Evolutionary conservation across 805 yeast genomes (phyloP).

Genomic region (Wickerhamiella parazyma): DNA sequence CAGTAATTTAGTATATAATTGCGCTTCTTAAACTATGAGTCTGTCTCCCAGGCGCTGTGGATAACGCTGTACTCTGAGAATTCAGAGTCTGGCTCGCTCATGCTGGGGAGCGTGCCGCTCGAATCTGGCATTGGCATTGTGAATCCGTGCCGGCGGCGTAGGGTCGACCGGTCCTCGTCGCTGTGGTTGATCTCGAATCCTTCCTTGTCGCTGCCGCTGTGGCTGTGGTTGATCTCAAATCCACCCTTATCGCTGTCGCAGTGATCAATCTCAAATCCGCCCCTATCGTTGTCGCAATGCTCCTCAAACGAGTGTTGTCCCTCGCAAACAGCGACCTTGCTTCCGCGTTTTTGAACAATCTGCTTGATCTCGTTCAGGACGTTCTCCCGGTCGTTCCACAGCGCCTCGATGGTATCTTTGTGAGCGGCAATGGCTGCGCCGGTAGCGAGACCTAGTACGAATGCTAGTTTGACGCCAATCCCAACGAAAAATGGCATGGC

Average conservation of each 20-base stretch:
- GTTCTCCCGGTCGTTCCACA: too few species aligned
- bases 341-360: too few species aligned
- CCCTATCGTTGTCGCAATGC: not conserved
- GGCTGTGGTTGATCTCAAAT: too few species aligned
- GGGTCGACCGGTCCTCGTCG: not conserved
- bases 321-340: too few species aligned
- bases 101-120: not conserved
- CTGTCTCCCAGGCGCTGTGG: not conserved
- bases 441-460: constrained; percentile 8
- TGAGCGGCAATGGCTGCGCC: constrained; percentile 16
- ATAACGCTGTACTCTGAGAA: not conserved
- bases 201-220: not conserved
- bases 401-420: not conserved
- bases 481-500: not conserved
- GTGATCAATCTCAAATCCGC: not conserved
- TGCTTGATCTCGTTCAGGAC: too few species aligned
- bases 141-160: not conserved
- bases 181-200: not conserved
- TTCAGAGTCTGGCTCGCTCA: not conserved
- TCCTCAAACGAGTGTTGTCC: too few species aligned
- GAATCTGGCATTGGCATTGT: not conserved
- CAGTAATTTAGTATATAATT: constrained; percentile 12
- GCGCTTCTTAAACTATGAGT: not conserved
- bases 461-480: not conserved
- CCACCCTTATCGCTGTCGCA: not conserved